These are phyloP conservation scores for Xylaria polymorpha DNA, from an alignment of 2,329 filamentous ascomycete genomes.

Conservation along the genomic window DNA sequence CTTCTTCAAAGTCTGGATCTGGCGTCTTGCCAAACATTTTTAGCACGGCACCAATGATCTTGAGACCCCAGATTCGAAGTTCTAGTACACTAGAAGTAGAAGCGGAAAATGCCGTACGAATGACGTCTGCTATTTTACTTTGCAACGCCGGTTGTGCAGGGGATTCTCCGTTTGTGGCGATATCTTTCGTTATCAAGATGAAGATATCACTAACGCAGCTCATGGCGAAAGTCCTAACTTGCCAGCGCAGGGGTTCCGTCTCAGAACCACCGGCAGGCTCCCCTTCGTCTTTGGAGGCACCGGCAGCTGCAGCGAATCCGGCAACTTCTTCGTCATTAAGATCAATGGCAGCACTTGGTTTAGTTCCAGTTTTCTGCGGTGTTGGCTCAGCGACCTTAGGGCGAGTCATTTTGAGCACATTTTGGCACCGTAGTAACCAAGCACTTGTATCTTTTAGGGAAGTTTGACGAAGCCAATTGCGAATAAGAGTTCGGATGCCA, in stretches of 20 bases:
- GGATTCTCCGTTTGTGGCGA: constrained; percentile 81
- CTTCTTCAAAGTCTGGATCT: constrained; percentile 97
- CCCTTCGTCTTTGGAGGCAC: constrained; percentile 66
- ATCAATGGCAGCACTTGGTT: constrained; percentile 72
- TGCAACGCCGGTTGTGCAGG: constrained; percentile 83
- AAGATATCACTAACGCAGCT: constrained; percentile 87
- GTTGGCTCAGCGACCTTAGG: constrained; percentile 69
- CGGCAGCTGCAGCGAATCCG: constrained; percentile 84
- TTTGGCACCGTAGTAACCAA: constrained; percentile 93
- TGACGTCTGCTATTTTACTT: constrained; percentile 86
- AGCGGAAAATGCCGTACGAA: constrained; percentile 96
- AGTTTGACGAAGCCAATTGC: constrained; percentile 94
- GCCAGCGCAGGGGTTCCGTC: constrained; percentile 93
- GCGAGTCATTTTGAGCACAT: constrained; percentile 87
- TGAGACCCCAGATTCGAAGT: constrained; percentile 88
- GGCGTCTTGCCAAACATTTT: constrained; percentile 96
- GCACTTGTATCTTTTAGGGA: constrained; percentile 79
- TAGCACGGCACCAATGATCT: constrained; percentile 91
- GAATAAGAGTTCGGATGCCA: constrained; percentile 85
- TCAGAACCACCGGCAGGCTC: constrained; percentile 64
- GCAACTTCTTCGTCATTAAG: constrained; percentile 96
- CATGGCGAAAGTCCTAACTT: constrained; percentile 94
- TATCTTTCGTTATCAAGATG: constrained; percentile 79
- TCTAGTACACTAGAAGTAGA: constrained; percentile 94
- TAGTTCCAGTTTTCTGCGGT: constrained; percentile 57